These are phyloP conservation scores for Lactifluus piperatus DNA, from an alignment of 768 basidiomycete genomes.

Conservation along the genomic window DNA sequence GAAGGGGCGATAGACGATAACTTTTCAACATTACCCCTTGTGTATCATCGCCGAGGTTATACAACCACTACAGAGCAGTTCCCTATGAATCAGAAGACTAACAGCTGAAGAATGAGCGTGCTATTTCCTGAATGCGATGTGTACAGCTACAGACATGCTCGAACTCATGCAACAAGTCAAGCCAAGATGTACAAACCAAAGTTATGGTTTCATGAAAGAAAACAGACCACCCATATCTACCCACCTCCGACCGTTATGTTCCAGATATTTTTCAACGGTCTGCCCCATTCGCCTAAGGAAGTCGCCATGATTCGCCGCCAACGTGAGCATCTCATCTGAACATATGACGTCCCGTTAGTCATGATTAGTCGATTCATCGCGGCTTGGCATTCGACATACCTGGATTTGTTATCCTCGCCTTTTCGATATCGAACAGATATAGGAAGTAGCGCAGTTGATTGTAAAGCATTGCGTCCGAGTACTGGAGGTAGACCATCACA, in stretches of 20 bases:
- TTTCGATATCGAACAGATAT: constrained; percentile 68
- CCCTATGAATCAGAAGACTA: not conserved
- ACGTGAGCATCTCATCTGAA: constrained; percentile 46
- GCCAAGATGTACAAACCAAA: not conserved
- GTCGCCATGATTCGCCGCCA: constrained; percentile 40
- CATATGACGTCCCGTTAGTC: not conserved
- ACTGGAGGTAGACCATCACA: constrained; percentile 37
- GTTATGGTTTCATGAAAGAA: constrained; percentile 63
- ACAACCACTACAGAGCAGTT: constrained; percentile 36
- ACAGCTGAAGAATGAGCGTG: constrained; percentile 9
- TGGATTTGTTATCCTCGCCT: constrained; percentile 48
- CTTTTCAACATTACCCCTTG: constrained; percentile 40
- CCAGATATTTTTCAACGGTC: constrained; percentile 72
- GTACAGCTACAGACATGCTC: constrained; percentile 10
- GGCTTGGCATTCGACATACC: constrained; percentile 31
- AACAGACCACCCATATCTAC: constrained; percentile 77
- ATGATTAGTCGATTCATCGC: not conserved
- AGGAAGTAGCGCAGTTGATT: constrained; percentile 82
- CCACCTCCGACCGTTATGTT: constrained; percentile 84
- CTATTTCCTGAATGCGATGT: not conserved
- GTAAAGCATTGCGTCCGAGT: constrained; percentile 77
- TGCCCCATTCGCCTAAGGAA: constrained; percentile 45
- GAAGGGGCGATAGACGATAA: constrained; percentile 18
- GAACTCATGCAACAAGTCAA: not conserved
- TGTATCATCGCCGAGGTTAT: constrained; percentile 57